Conservation (phyloP, 768 basidiomycete genomes). For the Boletellus sp. region DNA sequence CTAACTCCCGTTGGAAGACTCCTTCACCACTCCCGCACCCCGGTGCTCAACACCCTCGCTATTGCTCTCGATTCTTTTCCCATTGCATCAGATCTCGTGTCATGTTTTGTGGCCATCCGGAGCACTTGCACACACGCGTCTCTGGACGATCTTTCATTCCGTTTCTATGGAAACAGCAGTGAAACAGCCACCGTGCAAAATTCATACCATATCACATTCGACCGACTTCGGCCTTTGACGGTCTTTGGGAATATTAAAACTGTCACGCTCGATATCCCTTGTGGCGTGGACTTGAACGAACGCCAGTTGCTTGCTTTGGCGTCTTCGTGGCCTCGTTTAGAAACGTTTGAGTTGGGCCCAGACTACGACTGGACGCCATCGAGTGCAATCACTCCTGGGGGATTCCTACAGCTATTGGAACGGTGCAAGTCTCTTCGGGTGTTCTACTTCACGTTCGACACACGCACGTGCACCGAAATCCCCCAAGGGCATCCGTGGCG, state of each 20-base stretch:
- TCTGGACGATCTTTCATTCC: background rate
- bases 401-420: constrained; percentile 13
- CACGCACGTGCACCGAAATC: constrained; percentile 6
- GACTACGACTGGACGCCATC: constrained; percentile 4
- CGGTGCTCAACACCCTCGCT: background rate
- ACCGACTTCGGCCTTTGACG: constrained; percentile 1
- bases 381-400: constrained; percentile 7
- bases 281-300: constrained; percentile 4
- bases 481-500: constrained; percentile 10
- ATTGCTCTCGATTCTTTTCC: background rate
- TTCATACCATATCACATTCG: constrained; percentile 1
- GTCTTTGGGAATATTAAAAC: constrained; percentile 6
- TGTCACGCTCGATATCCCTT: constrained; percentile 2
- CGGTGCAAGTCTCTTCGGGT: constrained; percentile 10
- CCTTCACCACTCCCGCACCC: background rate
- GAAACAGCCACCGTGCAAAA: background rate
- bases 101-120: constrained; percentile 4
- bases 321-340: constrained; percentile 14
- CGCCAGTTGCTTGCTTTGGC: constrained; percentile 8
- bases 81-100: background rate
- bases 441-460: constrained; percentile 5
- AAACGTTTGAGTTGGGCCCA: background rate
- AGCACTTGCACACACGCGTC: background rate
- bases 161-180: background rate
- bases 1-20: background rate